A percentile compares a stretch with the other conserved stretches of the same genome.
Conservation (phyloP, 768 basidiomycete genomes). For the Grammothele lineata region DNA sequence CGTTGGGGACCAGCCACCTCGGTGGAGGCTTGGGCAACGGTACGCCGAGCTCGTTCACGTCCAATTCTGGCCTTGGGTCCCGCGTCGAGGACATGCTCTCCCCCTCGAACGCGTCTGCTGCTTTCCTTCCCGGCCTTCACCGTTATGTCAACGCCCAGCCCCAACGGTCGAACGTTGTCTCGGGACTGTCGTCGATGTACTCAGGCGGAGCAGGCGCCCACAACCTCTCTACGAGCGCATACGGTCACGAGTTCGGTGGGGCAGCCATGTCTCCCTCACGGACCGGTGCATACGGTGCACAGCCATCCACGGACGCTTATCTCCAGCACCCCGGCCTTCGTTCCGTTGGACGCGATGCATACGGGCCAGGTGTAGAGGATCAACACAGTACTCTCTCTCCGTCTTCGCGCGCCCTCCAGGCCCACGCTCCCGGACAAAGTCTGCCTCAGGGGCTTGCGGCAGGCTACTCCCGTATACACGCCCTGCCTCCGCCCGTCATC, state of each 20-base stretch:
- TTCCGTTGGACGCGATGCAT: conserved; percentile 22
- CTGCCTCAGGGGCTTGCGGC: conserved; percentile 90
- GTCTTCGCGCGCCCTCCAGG: conserved; percentile 71
- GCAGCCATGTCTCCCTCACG: conserved; percentile 26
- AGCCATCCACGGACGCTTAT: conserved; percentile 31
- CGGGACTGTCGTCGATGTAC: conserved; percentile 22
- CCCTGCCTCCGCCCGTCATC: conserved; percentile 41
- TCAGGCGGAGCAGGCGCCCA: conserved; percentile 10
- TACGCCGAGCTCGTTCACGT: conserved; percentile 52
- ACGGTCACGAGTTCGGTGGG: conserved; percentile 13
- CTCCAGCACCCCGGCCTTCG: conserved; percentile 36
- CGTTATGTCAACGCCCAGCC: conserved; percentile 55
- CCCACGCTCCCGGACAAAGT: conserved; percentile 87
- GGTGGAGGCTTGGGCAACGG: conserved; percentile 31
- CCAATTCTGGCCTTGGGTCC: conserved; percentile 36
- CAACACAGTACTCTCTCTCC: conserved; percentile 49
- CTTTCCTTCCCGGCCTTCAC: conserved; percentile 73
- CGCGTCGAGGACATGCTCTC: conserved; percentile 43
- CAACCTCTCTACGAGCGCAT: conserved; percentile 10
- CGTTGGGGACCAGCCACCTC: conserved; percentile 13
- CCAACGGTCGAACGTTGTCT: conserved; percentile 24
- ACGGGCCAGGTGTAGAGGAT: conserved; percentile 23
- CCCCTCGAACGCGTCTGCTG: conserved; percentile 78
- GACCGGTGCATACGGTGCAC: conserved; percentile 12
- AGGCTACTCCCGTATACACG: conserved; percentile 87